phyloP scores from a whole-genome alignment of 192 early-diverging fungal genomes.

The Coemansia sp. region DNA sequence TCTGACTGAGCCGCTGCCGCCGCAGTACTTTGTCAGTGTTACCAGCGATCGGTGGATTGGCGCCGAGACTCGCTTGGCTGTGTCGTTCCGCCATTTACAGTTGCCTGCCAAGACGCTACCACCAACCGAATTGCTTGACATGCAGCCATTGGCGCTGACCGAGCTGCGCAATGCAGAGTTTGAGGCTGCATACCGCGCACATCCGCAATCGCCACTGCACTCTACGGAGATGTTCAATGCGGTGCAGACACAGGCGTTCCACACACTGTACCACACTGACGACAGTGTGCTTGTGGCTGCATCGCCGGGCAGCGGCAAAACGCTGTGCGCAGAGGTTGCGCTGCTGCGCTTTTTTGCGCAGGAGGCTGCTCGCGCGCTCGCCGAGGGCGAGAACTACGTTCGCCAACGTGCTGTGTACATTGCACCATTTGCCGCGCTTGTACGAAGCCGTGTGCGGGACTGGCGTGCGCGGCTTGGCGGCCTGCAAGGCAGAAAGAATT shows the following conservation, averaged over 20 bases:
- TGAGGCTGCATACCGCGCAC: slow-evolving; percentile 63
- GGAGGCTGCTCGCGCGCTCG: slow-evolving; percentile 25
- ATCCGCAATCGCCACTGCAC: slow-evolving; percentile 9
- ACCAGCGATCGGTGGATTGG: slow-evolving; percentile 96
- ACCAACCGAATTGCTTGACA: slow-evolving; percentile 91
- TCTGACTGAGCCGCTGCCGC: slow-evolving; percentile 88
- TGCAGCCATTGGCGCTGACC: slow-evolving; percentile 82
- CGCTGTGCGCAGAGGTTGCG: slow-evolving; percentile 93
- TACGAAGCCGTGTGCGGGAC: slow-evolving; percentile 69
- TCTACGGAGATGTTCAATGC: slow-evolving; percentile 72
- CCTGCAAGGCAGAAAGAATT: slow-evolving; percentile 82
- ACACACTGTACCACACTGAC: slow-evolving; percentile 82
- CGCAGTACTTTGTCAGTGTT: slow-evolving; percentile 93
- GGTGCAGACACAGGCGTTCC: slow-evolving; percentile 94
- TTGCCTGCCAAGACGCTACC: slow-evolving; percentile 91
- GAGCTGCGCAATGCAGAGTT: slow-evolving; percentile 72
- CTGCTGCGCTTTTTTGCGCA: slow-evolving; percentile 80
- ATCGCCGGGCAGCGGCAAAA: slow-evolving; percentile 93
- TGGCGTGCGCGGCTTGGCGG: slow-evolving; percentile 82
- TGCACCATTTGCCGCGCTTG: slow-evolving; percentile 84
- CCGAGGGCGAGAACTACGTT: slow-evolving; percentile 30
- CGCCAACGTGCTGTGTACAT: slow-evolving; percentile 81
- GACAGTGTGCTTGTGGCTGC: slow-evolving; percentile 92
- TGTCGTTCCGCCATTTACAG: slow-evolving; percentile 90
- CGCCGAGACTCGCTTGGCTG: slow-evolving; percentile 85